Base-by-base conservation (phyloP, 2,329 filamentous ascomycete species). In the Neopestalotiopsis sp. region DNA sequence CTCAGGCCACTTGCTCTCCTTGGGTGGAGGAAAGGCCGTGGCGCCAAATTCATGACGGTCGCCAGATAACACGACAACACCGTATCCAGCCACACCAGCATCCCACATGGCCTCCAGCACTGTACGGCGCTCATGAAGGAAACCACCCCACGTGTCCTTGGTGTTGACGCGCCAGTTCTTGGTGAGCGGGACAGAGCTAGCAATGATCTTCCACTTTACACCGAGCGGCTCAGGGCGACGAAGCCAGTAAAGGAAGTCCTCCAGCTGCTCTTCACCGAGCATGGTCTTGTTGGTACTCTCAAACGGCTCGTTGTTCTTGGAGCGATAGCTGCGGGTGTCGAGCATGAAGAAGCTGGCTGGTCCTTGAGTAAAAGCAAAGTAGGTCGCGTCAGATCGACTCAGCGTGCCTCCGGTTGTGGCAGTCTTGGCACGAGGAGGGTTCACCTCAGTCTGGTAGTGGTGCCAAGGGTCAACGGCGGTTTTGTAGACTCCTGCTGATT, bases 41-140 rank as follows among this genome's bases (percentile, higher is more conserved):
- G 95, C 95, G 1, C 93, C 96, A 79, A 98, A 98, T 79, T 99
- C 96, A 77, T 99, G 96, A n/a, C 96, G 87, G 76, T 99, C 96
- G 0, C 96, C 96, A 17, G 92, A 96, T 12, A 99, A 85, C 13
- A 98, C 85, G 3, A 97, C 87, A 7, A 98, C 91, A 30, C 95
- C 93, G 5, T 92, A 84, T 6, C 93, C 92, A 5, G 89, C 88
- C 1, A 88, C 83, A n/a, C 93, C 91, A 0, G 92, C 91, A 70
- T 93, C 91, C 94, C 96, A 98, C 89, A 98, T 97, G 2, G 94
- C 93, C 78, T 97, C 92, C 14, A 99, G 90, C 32, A 98, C 88
- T 67, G 85, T 86, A 67, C 87, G 88, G 17, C 96, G 91, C 83
- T 99, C 96, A 63, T 86, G 83, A 1, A 98, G 85, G 79, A 97